Percentiles rank a stretch among this genome's conserved stretches.
These are phyloP conservation scores for Parastagonospora avenae DNA, from an alignment of 2,329 filamentous ascomycete species.

Conservation along the genomic window DNA sequence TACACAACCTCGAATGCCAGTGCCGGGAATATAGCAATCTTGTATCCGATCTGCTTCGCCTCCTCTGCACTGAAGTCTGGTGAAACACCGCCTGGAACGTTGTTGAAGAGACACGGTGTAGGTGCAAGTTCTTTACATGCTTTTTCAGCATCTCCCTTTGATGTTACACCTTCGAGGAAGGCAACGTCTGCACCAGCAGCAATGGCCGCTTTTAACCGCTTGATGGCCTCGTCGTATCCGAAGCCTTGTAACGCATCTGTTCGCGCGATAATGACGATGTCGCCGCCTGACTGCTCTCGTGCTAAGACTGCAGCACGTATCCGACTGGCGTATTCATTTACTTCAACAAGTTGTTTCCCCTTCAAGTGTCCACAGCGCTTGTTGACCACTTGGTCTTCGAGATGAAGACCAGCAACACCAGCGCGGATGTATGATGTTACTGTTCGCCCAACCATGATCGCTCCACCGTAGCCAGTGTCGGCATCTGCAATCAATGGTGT, in stretches of 20 bases:
- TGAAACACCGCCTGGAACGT: slow-evolving; percentile 62
- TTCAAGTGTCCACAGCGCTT: slow-evolving; percentile 70
- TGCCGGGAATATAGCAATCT: slow-evolving; percentile 62
- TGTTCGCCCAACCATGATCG: slow-evolving; percentile 56
- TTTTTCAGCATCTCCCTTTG: slow-evolving; percentile 55
- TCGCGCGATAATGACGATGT: slow-evolving; percentile 69
- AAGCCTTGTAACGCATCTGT: slow-evolving; percentile 65
- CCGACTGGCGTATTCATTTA: slow-evolving; percentile 58
- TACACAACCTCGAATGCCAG: slow-evolving; percentile 40
- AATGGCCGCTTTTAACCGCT: slow-evolving; percentile 57
- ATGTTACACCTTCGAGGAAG: slow-evolving; percentile 64
- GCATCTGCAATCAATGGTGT: slow-evolving; percentile 67
- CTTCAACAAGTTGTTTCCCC: slow-evolving; percentile 64
- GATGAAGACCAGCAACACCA: slow-evolving; percentile 64
- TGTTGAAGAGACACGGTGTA: slow-evolving; percentile 62
- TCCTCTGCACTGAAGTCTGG: slow-evolving; percentile 60
- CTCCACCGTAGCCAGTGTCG: slow-evolving; percentile 61
- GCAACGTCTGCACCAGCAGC: slow-evolving; percentile 64
- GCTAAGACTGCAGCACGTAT: slow-evolving; percentile 62
- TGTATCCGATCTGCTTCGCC: slow-evolving; percentile 62
- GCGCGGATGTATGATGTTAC: slow-evolving; percentile 59
- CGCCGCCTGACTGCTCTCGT: slow-evolving; percentile 54
- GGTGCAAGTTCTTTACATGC: slow-evolving; percentile 56
- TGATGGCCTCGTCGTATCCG: slow-evolving; percentile 63
- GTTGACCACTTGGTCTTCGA: slow-evolving; percentile 67